These are phyloP conservation scores for Pisolithus sp. DNA, from an alignment of 768 basidiomycete genomes.

Conservation along the genomic window DNA sequence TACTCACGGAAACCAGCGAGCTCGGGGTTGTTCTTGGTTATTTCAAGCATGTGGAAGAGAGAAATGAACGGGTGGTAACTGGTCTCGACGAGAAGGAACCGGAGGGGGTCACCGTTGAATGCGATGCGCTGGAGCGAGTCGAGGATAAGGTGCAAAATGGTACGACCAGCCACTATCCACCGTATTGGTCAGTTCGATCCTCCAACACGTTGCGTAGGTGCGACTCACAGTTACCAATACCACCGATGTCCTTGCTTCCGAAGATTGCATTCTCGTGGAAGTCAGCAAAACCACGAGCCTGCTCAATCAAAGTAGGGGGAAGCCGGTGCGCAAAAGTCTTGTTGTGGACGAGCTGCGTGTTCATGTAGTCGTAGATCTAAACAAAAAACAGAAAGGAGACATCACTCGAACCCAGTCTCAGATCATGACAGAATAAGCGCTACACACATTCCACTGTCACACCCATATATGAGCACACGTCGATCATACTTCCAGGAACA, in stretches of 20 bases:
- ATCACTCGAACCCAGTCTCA: not conserved
- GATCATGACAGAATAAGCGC: not conserved
- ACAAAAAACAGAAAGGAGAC: not conserved
- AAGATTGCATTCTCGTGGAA: slow-evolving; percentile 78
- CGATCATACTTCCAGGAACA: not conserved
- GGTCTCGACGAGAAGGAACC: slow-evolving; percentile 70
- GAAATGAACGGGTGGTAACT: slow-evolving; percentile 92
- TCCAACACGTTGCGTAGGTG: not conserved
- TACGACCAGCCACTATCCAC: slow-evolving; percentile 70
- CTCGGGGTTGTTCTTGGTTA: slow-evolving; percentile 50
- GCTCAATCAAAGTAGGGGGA: slow-evolving; percentile 71
- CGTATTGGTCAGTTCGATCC: slow-evolving; percentile 4
- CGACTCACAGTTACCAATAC: slow-evolving; percentile 73
- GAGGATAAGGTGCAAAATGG: slow-evolving; percentile 67
- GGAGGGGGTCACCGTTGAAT: slow-evolving; percentile 72
- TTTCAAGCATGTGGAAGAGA: slow-evolving; percentile 72
- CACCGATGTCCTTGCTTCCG: slow-evolving; percentile 50
- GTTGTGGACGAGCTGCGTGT: slow-evolving; percentile 74
- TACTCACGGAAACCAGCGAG: slow-evolving; percentile 60
- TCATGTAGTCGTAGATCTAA: slow-evolving; percentile 72
- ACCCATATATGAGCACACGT: slow-evolving; percentile 5
- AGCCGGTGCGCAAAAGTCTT: slow-evolving; percentile 73
- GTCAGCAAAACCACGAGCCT: slow-evolving; percentile 69
- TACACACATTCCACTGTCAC: slow-evolving; percentile 63
- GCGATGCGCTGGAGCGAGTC: slow-evolving; percentile 69